Conservation (phyloP, 1,284 basidiomycete genomes). For the Cystobasidium sp. region DNA sequence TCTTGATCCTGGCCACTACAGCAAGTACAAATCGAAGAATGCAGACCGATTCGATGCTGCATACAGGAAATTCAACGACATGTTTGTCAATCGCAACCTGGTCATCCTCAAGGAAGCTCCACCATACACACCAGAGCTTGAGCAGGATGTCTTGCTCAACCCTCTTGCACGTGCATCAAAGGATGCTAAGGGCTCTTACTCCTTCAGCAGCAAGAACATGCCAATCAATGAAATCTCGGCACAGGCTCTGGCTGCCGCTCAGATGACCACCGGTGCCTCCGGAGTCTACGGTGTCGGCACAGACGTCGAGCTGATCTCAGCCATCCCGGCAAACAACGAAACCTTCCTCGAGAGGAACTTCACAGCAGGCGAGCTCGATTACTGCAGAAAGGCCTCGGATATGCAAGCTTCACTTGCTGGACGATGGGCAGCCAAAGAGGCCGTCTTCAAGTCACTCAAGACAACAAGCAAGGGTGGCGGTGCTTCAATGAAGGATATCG, state of each 20-base stretch:
- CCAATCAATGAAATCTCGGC: constrained; percentile 33
- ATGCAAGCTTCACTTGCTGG: constrained; percentile 89
- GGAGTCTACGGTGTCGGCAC: constrained; percentile 53
- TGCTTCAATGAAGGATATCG: constrained; percentile 93
- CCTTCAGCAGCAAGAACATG: constrained; percentile 62
- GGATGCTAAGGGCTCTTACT: constrained; percentile 81
- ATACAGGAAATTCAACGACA: constrained; percentile 92
- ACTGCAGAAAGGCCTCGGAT: constrained; percentile 86
- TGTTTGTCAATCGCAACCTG: constrained; percentile 84
- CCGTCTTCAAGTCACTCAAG: constrained; percentile 96
- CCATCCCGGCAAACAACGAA: constrained; percentile 86
- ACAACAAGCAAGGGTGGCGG: constrained; percentile 88
- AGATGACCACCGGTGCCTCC: constrained; percentile 62
- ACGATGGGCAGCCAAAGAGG: constrained; percentile 97
- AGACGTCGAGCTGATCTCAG: constrained; percentile 75
- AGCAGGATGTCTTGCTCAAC: constrained; percentile 87
- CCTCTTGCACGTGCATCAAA: constrained; percentile 84
- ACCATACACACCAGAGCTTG: constrained; percentile 86
- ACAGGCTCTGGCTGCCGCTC: constrained; percentile 57
- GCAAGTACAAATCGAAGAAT: constrained; percentile 74
- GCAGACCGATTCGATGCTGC: constrained; percentile 71
- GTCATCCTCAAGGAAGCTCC: constrained; percentile 95
- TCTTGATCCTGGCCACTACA: constrained; percentile 76
- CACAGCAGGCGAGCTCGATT: constrained; percentile 81
- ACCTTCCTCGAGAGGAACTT: constrained; percentile 92